Evolutionary conservation across 805 yeast genomes (phyloP), one percentile per base, ranked within the genome.

Genomic region (Hanseniaspora meyeri): DNA sequence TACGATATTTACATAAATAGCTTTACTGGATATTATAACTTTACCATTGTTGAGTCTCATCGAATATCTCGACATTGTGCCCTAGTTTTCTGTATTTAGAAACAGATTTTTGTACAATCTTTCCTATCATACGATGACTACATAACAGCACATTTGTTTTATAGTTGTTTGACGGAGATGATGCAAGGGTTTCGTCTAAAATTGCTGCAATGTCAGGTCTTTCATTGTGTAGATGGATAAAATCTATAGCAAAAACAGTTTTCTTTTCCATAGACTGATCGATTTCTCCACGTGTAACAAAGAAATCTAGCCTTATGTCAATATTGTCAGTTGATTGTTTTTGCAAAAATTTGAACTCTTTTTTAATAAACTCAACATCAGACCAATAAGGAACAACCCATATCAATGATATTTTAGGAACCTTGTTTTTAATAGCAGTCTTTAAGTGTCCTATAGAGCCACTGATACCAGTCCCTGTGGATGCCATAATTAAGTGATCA

Each of bases 1-100:
- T 24, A 24, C 27, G 27, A n/a, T 36, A 14, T 12, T 12, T 36
- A 36, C n/a, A 36, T 12, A 14, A 36, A 16, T 14, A 12, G 14
- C 3, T 16, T 12, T 14, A 12, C 8, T 36, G 38, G 8, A 12
- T 36, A 36, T 12, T 2, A 10, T 9, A 14, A 16, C 8, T 8
- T 62, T 54, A 74, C 87, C 85, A 81, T 16, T 74, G 74, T 66
- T 81, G 84, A 49, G 81, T 66, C 62, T 79, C 81, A 64, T 81
- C 85, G 60, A 69, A 72, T 59, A 76, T 71, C 54, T 80, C 85
- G n/a, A 81, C 71, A 11, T 66, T 58, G 34, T 57, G 50, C 10
- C 54, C 54, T 27, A 65, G 63, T 17, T 63, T 66, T 17, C 63
- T 61, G 58, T 70, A 66, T 27, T 70, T 63, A 14, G 68, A 68